phyloP scores from a whole-genome alignment of 768 basidiomycete species.

The Macrolepiota albuminosa region DNA sequence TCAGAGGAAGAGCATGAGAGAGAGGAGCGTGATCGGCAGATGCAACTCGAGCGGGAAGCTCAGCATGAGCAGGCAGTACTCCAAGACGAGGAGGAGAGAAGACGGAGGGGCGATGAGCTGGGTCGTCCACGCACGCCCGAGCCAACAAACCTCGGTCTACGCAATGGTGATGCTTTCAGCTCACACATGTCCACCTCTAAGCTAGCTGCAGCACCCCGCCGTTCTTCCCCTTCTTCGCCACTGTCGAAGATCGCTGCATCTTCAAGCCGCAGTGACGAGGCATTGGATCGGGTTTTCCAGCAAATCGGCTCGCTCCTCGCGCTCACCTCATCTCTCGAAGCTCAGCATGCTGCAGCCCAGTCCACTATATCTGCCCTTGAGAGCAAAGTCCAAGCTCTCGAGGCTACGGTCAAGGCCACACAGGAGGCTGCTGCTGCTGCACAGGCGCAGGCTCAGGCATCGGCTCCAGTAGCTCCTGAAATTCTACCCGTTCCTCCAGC shows the following conservation, averaged over 20 bases:
- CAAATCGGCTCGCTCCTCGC: constrained; percentile 77
- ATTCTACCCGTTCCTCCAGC: constrained; percentile 4
- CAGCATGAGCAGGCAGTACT: constrained; percentile 42
- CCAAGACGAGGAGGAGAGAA: constrained; percentile 43
- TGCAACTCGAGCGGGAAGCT: constrained; percentile 26
- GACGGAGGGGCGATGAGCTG: constrained; percentile 50
- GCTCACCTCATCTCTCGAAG: constrained; percentile 67
- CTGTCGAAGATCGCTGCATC: constrained; percentile 18
- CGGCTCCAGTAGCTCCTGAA: constrained; percentile 7
- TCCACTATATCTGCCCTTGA: constrained; percentile 67
- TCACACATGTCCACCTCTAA: constrained; percentile 7
- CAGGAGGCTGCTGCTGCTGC: constrained; percentile 33
- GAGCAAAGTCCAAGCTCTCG: constrained; percentile 63
- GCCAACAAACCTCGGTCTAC: constrained; percentile 45
- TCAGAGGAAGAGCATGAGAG: constrained; percentile 17
- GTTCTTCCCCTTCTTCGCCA: constrained; percentile 22
- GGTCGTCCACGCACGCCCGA: constrained; percentile 81
- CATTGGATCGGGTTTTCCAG: constrained; percentile 54
- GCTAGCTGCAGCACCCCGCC: constrained; percentile 11
- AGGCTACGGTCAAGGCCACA: constrained; percentile 47
- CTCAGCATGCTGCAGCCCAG: constrained; percentile 75
- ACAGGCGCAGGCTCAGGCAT: constrained; percentile 3
- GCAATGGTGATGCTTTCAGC: constrained; percentile 19
- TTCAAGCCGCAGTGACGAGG: constrained; percentile 45
- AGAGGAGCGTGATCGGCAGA: constrained; percentile 8